phyloP scores from a whole-genome alignment of 2,329 filamentous ascomycete species.

The Cladophialophora yegresii region DNA sequence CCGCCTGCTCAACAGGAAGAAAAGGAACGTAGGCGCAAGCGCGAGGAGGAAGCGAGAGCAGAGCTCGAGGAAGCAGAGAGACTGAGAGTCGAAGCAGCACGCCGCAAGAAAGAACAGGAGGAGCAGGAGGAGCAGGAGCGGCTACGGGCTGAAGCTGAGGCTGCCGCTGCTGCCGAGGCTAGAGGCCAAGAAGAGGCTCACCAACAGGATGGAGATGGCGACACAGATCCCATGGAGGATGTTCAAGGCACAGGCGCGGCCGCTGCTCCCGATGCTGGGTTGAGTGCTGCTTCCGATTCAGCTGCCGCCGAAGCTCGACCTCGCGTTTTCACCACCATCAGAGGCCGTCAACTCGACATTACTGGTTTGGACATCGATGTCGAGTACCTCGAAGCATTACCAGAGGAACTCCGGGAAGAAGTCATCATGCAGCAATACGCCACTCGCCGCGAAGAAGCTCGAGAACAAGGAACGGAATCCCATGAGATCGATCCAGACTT shows the following conservation, averaged over 20 bases:
- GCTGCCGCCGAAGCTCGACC: conserved; percentile 53
- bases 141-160: conserved; percentile 58
- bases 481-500: conserved; percentile 65
- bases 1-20: conserved; percentile 83
- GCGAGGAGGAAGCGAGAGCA: conserved; percentile 62
- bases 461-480: conserved; percentile 58
- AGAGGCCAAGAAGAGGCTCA: conserved; percentile 35
- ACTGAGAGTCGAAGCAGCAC: conserved; percentile 71
- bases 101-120: conserved; percentile 67
- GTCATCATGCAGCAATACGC: conserved; percentile 90
- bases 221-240: conserved; percentile 70
- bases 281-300: conserved; percentile 40
- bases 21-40: conserved; percentile 65
- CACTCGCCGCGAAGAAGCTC: conserved; percentile 77
- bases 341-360: conserved; percentile 86
- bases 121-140: conserved; percentile 63
- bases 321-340: conserved; percentile 78
- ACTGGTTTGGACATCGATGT: conserved; percentile 92
- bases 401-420: conserved; percentile 93
- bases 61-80: conserved; percentile 61
- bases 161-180: conserved; percentile 43
- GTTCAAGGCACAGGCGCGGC: conserved; percentile 59
- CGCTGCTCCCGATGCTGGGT: conserved; percentile 39
- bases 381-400: conserved; percentile 94
- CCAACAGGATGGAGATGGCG: conserved; percentile 33